A percentile compares a stretch with the other conserved stretches of the same genome.
These are phyloP conservation scores for Colletotrichum paranaense DNA, from an alignment of 2,329 filamentous ascomycete genomes.

Conservation along the genomic window DNA sequence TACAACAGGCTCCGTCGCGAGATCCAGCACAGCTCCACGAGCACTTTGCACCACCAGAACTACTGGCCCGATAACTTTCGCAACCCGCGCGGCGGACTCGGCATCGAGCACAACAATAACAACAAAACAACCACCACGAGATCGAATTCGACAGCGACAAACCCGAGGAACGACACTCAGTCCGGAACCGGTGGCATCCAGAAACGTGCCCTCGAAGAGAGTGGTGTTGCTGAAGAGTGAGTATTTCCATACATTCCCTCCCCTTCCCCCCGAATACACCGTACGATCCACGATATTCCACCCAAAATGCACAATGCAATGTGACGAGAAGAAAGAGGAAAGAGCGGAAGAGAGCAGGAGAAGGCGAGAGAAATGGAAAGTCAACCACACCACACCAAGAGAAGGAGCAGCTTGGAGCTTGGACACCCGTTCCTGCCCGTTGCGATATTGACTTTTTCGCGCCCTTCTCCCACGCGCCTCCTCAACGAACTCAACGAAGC, in stretches of 20 bases:
- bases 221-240: constrained; percentile 2
- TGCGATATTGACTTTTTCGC: background rate
- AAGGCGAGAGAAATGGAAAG: background rate
- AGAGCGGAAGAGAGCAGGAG: background rate
- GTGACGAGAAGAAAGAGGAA: background rate
- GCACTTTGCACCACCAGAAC: constrained; percentile 14
- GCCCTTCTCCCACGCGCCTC: background rate
- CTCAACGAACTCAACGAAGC: background rate
- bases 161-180: constrained; percentile 15
- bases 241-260: background rate
- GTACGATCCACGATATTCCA: background rate
- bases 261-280: background rate
- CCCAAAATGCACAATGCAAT: background rate
- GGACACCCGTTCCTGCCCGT: background rate
- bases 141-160: background rate
- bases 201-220: background rate
- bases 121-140: background rate
- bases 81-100: constrained; percentile 19
- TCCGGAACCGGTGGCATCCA: background rate
- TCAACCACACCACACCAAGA: background rate
- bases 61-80: constrained; percentile 30
- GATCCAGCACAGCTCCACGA: constrained; percentile 12
- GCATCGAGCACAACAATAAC: constrained; percentile 7
- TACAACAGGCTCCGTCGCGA: constrained; percentile 12
- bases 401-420: background rate